Evolutionary conservation across 176 grass and related monocot genomes (phyloP).

Genomic region (Hsuehochloa calcarea): DNA sequence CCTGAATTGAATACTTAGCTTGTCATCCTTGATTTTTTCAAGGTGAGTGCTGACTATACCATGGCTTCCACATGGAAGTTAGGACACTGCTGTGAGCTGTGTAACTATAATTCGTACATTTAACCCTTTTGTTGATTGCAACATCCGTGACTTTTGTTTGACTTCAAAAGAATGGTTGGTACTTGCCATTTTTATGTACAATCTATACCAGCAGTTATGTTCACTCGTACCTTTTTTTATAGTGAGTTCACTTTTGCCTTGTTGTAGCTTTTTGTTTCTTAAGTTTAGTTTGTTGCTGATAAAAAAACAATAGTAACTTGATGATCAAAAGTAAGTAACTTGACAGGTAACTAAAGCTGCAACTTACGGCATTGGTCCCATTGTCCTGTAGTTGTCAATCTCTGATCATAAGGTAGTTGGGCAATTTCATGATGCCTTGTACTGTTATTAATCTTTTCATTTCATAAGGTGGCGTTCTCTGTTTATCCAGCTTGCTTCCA

Average conservation of each 20-base stretch:
- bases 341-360: neutral
- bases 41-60: constrained; percentile 19
- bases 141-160: constrained; percentile 31
- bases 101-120: constrained; percentile 40
- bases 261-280: constrained; percentile 10
- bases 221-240: neutral
- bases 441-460: neutral
- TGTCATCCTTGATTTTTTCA: constrained; percentile 28
- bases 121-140: constrained; percentile 34
- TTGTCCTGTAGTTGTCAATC: neutral
- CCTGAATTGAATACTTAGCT: constrained; percentile 20
- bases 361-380: neutral
- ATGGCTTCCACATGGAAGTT: constrained; percentile 31
- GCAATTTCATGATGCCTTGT: constrained; percentile 13
- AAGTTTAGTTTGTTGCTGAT: constrained; percentile 6
- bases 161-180: constrained; percentile 32
- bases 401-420: neutral
- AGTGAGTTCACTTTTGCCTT: neutral
- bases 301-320: constrained; percentile 5
- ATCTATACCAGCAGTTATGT: constrained; percentile 43
- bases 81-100: constrained; percentile 28
- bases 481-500: constrained; percentile 1
- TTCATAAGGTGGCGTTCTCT: neutral
- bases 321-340: neutral
- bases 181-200: constrained; percentile 41